Evolutionary conservation across 306 rosid species (phyloP).

Genomic region (Cyclanthera cordifolia): DNA sequence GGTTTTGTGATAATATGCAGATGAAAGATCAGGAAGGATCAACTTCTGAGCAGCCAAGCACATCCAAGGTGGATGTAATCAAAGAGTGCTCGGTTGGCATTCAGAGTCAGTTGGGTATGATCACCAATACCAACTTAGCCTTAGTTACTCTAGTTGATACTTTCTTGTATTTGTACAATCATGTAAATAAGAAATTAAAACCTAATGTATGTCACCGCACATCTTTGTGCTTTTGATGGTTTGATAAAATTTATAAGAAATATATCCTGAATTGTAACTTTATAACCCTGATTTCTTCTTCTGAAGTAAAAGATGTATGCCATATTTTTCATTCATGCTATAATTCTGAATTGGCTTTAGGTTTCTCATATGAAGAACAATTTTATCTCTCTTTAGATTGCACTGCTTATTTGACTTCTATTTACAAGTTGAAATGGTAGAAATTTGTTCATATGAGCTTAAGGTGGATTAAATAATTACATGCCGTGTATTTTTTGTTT

Average conservation of each 20-base stretch:
- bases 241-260: not conserved
- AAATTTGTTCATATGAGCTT: not conserved
- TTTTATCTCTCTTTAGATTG: not conserved
- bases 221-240: conserved; percentile 1
- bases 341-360: not conserved
- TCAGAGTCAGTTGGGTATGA: conserved; percentile 35
- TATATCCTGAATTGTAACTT: not conserved
- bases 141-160: conserved; percentile 13
- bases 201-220: not conserved
- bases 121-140: not conserved
- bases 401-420: not conserved
- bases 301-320: not conserved
- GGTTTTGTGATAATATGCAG: conserved; percentile 25
- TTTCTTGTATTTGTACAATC: conserved; percentile 1
- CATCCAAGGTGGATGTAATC: conserved; percentile 17
- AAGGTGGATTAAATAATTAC: not conserved
- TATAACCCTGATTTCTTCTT: not conserved
- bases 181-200: not conserved
- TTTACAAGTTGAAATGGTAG: not conserved
- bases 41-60: conserved; percentile 21
- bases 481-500: conserved; percentile 9
- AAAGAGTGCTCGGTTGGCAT: conserved; percentile 6
- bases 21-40: conserved; percentile 31
- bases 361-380: not conserved
- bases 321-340: not conserved